Evolutionary conservation across 1,284 basidiomycete species (phyloP).

Genomic region (Lentinus polychrous): DNA sequence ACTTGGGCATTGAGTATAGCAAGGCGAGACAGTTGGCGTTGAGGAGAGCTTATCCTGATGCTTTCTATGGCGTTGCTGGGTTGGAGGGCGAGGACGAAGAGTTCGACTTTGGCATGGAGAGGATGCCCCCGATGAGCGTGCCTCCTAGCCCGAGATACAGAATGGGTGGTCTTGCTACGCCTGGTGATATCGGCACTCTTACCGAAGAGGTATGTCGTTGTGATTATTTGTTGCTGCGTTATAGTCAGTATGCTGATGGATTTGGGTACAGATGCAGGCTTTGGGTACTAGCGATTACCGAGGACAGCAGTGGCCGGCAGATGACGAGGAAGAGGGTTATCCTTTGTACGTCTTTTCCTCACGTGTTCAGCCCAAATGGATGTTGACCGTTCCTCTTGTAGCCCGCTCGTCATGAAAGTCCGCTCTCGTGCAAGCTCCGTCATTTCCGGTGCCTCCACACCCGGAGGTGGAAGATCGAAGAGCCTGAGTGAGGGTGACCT

Average conservation of each 20-base stretch:
- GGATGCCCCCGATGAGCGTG: slow-evolving; percentile 68
- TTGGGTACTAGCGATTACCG: slow-evolving; percentile 86
- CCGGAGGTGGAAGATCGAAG: slow-evolving; percentile 70
- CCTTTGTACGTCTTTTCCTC: slow-evolving; percentile 59
- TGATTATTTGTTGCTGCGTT: background rate
- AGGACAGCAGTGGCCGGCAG: slow-evolving; percentile 62
- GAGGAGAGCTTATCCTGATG: slow-evolving; percentile 91
- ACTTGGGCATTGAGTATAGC: slow-evolving; percentile 93
- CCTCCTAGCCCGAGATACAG: slow-evolving; percentile 84
- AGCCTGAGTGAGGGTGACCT: slow-evolving; percentile 83
- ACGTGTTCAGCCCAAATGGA: background rate
- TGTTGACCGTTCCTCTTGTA: slow-evolving; percentile 19
- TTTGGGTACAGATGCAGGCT: slow-evolving; percentile 63
- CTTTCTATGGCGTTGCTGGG: slow-evolving; percentile 58
- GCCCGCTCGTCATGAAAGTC: slow-evolving; percentile 88
- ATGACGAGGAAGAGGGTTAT: slow-evolving; percentile 78
- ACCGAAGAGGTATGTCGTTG: slow-evolving; percentile 68
- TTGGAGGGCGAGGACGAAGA: slow-evolving; percentile 41
- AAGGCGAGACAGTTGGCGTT: slow-evolving; percentile 93
- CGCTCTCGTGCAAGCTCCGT: slow-evolving; percentile 83
- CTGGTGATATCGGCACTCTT: slow-evolving; percentile 89
- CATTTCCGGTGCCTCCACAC: slow-evolving; percentile 84
- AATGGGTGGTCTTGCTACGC: slow-evolving; percentile 70
- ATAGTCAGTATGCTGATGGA: background rate
- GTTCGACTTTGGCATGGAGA: slow-evolving; percentile 59